Evolutionary conservation across 208 protist genomes (phyloP).

Genomic region (Crithidia fasciculata): DNA sequence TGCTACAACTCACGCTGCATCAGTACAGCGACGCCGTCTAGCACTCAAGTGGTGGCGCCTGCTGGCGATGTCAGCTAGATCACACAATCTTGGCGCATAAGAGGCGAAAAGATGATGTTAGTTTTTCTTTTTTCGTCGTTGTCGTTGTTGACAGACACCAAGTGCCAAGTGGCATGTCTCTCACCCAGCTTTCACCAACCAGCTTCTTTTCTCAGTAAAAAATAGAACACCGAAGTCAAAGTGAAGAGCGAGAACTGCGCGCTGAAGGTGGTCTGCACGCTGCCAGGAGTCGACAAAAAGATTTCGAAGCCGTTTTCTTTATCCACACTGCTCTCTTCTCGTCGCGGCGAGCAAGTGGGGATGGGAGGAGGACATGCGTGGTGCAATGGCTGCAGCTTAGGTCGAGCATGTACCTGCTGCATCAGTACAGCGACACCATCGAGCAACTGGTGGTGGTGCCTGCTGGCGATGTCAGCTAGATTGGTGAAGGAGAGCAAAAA

Average conservation of each 20-base stretch:
- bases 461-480: constrained; percentile 52
- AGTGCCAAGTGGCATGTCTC: not conserved
- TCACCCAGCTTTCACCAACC: constrained; percentile 35
- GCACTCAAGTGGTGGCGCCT: constrained; percentile 28
- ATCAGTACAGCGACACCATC: constrained; percentile 40
- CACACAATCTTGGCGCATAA: not conserved
- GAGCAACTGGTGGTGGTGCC: constrained; percentile 32
- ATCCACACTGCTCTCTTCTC: no score
- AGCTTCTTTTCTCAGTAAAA: constrained; percentile 33
- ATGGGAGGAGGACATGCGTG: no score
- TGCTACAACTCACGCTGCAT: constrained; percentile 20
- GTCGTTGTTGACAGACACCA: not conserved
- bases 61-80: constrained; percentile 46
- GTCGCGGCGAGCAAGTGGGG: no score
- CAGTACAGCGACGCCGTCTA: constrained; percentile 40
- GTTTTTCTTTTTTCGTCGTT: no score
- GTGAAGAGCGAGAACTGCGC: constrained; percentile 32
- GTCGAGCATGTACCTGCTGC: not conserved
- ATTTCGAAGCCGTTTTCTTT: no score
- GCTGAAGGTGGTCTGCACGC: no score
- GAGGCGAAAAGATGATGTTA: not conserved
- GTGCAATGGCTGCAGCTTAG: no score
- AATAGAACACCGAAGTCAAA: constrained; percentile 40
- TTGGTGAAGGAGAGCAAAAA: not conserved
- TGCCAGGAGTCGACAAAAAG: no score